Base-by-base conservation (phyloP, 1,139 yeast genomes). In the Blastobotrys aristatus region DNA sequence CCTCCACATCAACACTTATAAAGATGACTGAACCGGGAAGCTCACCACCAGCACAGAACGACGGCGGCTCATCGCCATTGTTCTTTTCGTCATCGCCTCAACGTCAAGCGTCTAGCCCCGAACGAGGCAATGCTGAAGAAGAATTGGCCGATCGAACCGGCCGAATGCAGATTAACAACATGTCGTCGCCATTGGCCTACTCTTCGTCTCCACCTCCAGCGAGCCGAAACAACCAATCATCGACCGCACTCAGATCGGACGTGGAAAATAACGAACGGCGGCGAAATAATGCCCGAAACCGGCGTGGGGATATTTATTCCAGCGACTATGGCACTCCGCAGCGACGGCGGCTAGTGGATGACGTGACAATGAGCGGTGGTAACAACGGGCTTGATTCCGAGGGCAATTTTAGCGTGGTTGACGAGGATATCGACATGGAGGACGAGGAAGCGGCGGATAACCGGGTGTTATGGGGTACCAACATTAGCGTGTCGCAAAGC, bases 381-480 rank as follows among this genome's bases (percentile, higher is more conserved):
- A 24, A 37, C 30, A 13, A 4, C 6, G 6, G 10, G 13, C 29
- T 41, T 32, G 43, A 44, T 43, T 17, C 4, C 21, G 41, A 36
- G 3, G 27, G 21, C 20, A 41, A 40, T 24, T 40, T 40, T 18
- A 45, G 48, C 18, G 20, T 35, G 27, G 10, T 24, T 2, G 20
- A 31, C 26, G 43, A 22, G 11, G 11, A 31, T 24, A 33, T 30
- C 29, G 35, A 21, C 16, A 34, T 20, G 46, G 51, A 10, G 8
- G 60, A 61, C 20, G 72, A 70, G 44, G 68, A 71, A 16, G 81
- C 77, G 51, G 94, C 83, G 55, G 94, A 95, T 1, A 79, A 82
- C 30, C 78, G 95, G 61, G 95, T 92, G 49, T 90, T 92, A 60
- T 92, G 99, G 99, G 99, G 99, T 65, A 92, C 99, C 1, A 90